phyloP scores from a whole-genome alignment of 768 basidiomycete species.

The Russula sp. region DNA sequence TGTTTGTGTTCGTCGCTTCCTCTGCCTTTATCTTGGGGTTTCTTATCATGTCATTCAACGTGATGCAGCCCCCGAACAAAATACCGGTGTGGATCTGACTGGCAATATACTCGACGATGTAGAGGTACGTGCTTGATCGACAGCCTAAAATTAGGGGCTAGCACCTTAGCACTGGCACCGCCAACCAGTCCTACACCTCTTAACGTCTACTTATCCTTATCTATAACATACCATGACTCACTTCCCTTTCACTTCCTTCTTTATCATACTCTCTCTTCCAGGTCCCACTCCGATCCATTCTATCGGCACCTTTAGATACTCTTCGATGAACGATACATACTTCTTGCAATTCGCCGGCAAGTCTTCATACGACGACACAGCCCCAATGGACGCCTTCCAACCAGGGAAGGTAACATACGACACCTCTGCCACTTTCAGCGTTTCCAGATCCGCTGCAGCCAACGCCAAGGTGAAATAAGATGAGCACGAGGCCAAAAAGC shows the following conservation, averaged over 20 bases:
- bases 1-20: no score
- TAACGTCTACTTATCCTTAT: no score
- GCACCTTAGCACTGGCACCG: no score
- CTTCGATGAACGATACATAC: slow-evolving; percentile 85
- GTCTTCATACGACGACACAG: slow-evolving; percentile 53
- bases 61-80: no score
- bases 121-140: no score
- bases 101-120: no score
- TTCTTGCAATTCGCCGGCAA: slow-evolving; percentile 79
- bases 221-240: no score
- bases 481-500: background rate
- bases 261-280: slow-evolving; percentile 70
- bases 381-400: slow-evolving; percentile 76
- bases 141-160: no score
- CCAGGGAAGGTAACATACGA: slow-evolving; percentile 85
- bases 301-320: slow-evolving; percentile 60
- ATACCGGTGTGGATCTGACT: no score
- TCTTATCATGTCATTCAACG: no score
- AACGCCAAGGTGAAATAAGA: background rate
- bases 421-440: slow-evolving; percentile 73
- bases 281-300: slow-evolving; percentile 95
- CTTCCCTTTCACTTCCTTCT: slow-evolving; percentile 18
- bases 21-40: no score
- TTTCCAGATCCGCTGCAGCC: slow-evolving; percentile 70
- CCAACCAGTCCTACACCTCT: no score